phyloP scores from a whole-genome alignment of 352 stramenopile genomes.

The Pythium dissimile region DNA sequence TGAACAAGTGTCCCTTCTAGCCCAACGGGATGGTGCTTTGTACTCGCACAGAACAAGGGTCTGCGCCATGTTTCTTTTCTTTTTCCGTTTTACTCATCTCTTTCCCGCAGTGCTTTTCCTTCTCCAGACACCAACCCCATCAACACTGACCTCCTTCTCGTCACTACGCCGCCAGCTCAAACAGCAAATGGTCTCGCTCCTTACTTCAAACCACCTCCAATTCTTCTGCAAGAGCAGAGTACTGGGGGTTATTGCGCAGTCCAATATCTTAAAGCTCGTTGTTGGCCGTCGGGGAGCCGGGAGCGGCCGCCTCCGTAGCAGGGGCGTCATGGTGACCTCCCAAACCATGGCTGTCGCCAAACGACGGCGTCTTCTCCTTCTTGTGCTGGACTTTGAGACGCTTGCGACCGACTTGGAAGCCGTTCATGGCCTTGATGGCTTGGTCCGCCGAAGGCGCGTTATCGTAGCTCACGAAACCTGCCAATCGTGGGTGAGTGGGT shows the following conservation, averaged over 20 bases:
- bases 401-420: slow-evolving; percentile 95
- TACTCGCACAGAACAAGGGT: background rate
- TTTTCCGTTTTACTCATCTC: too few relatives aligned
- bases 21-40: too few relatives aligned
- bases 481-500: background rate
- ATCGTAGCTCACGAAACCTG: slow-evolving; percentile 97
- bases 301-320: slow-evolving; percentile 36
- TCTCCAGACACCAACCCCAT: background rate
- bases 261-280: slow-evolving; percentile 28
- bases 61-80: background rate
- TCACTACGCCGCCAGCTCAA: background rate
- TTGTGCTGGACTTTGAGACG: slow-evolving; percentile 96
- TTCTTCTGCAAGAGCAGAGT: too few relatives aligned
- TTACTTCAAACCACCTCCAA: background rate
- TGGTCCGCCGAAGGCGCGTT: slow-evolving; percentile 87
- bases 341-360: slow-evolving; percentile 49
- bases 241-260: background rate
- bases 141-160: background rate
- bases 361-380: slow-evolving; percentile 84
- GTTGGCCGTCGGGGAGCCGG: slow-evolving; percentile 24
- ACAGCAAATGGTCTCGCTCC: background rate
- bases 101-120: too few relatives aligned
- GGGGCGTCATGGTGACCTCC: slow-evolving; percentile 46
- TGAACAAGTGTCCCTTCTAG: too few relatives aligned
- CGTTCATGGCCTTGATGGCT: slow-evolving; percentile 95